Evolutionary conservation across 805 yeast species (phyloP).

Genomic region (Wickerhamiella bombiphila): DNA sequence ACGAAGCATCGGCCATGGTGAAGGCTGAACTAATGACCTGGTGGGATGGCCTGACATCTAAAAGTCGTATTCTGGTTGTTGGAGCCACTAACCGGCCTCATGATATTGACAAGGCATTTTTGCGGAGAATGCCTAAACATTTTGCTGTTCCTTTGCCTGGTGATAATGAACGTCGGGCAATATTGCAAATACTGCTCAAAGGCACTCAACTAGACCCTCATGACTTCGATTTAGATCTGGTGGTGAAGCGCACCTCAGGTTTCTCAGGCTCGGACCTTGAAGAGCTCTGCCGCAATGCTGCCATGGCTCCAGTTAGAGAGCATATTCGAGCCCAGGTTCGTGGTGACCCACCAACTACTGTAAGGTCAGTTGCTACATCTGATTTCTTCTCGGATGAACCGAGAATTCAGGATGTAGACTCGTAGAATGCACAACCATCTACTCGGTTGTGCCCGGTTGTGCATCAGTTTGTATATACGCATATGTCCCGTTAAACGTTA

Average conservation of each 20-base stretch:
- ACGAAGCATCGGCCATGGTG: conserved; percentile 86
- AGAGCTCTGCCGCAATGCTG: conserved; percentile 88
- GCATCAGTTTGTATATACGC: too few species aligned
- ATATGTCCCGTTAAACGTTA: too few species aligned
- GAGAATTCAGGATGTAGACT: too few species aligned
- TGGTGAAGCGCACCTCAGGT: conserved; percentile 56
- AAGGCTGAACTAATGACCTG: conserved; percentile 96
- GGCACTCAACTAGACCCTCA: conserved; percentile 44
- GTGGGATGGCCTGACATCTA: conserved; percentile 81
- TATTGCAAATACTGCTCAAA: conserved; percentile 49
- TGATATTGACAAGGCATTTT: conserved; percentile 84
- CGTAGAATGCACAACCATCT: too few species aligned
- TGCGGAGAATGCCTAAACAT: conserved; percentile 84
- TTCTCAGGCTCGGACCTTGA: conserved; percentile 83
- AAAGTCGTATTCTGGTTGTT: conserved; percentile 53
- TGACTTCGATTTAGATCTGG: conserved; percentile 42
- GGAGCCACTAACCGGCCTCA: conserved; percentile 91
- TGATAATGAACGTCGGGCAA: conserved; percentile 49
- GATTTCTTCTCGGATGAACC: background rate
- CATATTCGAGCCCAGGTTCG: conserved; percentile 17
- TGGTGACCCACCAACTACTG: background rate
- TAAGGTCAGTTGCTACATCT: background rate
- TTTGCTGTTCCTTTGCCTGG: conserved; percentile 68
- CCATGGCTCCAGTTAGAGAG: conserved; percentile 76
- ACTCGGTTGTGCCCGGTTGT: too few species aligned